phyloP scores from a whole-genome alignment of 768 basidiomycete genomes.

The Candolleomyces efflorescens region DNA sequence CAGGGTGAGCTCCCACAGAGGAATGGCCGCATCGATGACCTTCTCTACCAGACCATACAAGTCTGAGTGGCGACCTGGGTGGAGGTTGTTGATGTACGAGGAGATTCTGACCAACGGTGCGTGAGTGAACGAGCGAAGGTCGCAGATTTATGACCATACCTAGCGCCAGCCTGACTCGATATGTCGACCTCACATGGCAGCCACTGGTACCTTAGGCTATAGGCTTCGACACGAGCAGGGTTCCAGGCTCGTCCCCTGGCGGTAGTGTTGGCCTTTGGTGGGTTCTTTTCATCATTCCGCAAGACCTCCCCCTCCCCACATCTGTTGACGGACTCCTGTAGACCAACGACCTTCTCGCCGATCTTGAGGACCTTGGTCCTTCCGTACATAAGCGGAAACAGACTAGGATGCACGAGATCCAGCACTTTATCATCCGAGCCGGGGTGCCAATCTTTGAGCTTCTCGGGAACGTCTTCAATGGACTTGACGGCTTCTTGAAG shows the following conservation, averaged over 20 bases:
- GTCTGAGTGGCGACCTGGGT: slow-evolving; percentile 20
- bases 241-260: no score
- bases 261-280: neutral
- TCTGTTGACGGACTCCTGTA: slow-evolving; percentile 12
- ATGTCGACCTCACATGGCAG: slow-evolving; percentile 15
- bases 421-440: slow-evolving; percentile 36
- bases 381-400: slow-evolving; percentile 33
- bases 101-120: slow-evolving; percentile 13
- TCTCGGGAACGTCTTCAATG: slow-evolving; percentile 31
- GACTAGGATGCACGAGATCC: slow-evolving; percentile 40
- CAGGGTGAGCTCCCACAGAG: slow-evolving; percentile 25
- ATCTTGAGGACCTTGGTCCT: neutral
- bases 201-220: slow-evolving; percentile 14
- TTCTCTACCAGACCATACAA: slow-evolving; percentile 23
- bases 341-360: neutral
- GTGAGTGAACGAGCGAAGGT: neutral
- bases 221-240: neutral
- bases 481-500: slow-evolving; percentile 17
- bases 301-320: slow-evolving; percentile 15
- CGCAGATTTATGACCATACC: slow-evolving; percentile 1
- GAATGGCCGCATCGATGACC: slow-evolving; percentile 24
- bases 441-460: slow-evolving; percentile 40
- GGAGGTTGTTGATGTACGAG: slow-evolving; percentile 39
- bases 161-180: slow-evolving; percentile 10
- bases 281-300: neutral